Conservation (phyloP, 2,329 filamentous ascomycete genomes). For the Fusarium agapanthi region DNA sequence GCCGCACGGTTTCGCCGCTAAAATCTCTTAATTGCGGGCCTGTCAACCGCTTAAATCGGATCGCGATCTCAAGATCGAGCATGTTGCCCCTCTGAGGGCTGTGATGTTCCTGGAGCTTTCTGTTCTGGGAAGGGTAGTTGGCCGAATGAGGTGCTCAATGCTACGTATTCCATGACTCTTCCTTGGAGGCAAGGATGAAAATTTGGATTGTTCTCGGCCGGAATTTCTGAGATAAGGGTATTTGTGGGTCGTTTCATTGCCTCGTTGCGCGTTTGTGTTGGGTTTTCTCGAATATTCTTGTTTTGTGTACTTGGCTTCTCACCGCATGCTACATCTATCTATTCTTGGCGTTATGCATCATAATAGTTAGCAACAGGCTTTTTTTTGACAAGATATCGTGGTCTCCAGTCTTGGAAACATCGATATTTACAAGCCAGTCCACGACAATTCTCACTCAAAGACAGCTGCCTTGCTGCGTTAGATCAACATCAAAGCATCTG, state of each 20-base stretch:
- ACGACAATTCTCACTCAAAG: not conserved
- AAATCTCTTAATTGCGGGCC: constrained; percentile 8
- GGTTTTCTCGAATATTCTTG: not conserved
- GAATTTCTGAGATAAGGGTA: not conserved
- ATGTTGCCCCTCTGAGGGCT: not conserved
- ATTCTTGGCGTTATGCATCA: not conserved
- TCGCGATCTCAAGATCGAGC: not conserved
- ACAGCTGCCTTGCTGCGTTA: too few relatives aligned
- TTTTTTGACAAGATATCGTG: fast-evolving
- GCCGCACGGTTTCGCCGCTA: not conserved
- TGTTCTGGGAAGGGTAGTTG: not conserved
- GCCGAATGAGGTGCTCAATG: not conserved
- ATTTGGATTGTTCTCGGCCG: not conserved
- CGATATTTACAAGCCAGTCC: fast-evolving
- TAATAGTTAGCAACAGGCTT: fast-evolving
- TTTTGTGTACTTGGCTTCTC: not conserved
- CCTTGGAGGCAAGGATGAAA: not conserved
- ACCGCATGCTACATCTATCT: fast-evolving
- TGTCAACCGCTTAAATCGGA: not conserved
- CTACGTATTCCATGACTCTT: not conserved
- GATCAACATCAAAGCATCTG: too few relatives aligned
- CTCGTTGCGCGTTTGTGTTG: not conserved
- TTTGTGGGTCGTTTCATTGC: not conserved
- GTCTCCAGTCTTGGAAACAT: fast-evolving
- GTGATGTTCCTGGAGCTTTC: not conserved